Percentiles rank a stretch among this genome's conserved stretches.
Conservation (phyloP, 169 alveolate species). For the Eimeria praecox region DNA sequence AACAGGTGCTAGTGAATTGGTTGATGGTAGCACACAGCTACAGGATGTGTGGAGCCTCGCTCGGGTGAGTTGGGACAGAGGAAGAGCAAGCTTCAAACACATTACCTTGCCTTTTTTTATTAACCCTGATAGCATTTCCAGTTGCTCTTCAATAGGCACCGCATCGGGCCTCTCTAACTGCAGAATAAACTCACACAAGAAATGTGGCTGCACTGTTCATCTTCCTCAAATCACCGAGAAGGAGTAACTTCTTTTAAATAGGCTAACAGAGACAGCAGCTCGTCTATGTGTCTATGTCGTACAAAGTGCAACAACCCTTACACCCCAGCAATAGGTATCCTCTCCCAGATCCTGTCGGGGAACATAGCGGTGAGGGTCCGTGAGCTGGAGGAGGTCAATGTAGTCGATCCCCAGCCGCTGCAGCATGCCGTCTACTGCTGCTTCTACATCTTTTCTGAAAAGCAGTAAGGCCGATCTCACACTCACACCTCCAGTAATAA, state of each 20-base stretch:
- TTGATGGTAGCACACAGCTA: neutral
- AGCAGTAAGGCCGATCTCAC: neutral
- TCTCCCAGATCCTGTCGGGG: slow-evolving; percentile 90
- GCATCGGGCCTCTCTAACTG: slow-evolving; percentile 67
- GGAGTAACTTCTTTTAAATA: neutral
- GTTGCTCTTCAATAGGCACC: slow-evolving; percentile 83
- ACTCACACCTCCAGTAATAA: neutral
- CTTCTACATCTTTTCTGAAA: slow-evolving; percentile 83
- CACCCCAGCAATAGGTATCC: slow-evolving; percentile 92
- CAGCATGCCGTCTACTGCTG: slow-evolving; percentile 89
- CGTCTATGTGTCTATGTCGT: neutral
- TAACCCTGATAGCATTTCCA: slow-evolving; percentile 85
- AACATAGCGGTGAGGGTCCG: slow-evolving; percentile 89
- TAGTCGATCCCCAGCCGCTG: slow-evolving; percentile 86
- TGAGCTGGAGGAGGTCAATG: slow-evolving; percentile 88
- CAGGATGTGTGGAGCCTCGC: too few species aligned
- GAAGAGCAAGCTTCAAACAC: too few species aligned
- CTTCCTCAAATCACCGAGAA: neutral
- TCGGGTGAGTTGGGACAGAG: too few species aligned
- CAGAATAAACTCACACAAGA: neutral
- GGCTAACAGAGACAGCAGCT: neutral
- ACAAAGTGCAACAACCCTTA: slow-evolving; percentile 27
- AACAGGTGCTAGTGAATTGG: neutral
- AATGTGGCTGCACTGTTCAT: neutral
- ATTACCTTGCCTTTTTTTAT: slow-evolving; percentile 87